Percentiles rank a stretch among this genome's conserved stretches.
Conservation (phyloP, 2,329 filamentous ascomycete species). For the Arthrobotrys megalospora region DNA sequence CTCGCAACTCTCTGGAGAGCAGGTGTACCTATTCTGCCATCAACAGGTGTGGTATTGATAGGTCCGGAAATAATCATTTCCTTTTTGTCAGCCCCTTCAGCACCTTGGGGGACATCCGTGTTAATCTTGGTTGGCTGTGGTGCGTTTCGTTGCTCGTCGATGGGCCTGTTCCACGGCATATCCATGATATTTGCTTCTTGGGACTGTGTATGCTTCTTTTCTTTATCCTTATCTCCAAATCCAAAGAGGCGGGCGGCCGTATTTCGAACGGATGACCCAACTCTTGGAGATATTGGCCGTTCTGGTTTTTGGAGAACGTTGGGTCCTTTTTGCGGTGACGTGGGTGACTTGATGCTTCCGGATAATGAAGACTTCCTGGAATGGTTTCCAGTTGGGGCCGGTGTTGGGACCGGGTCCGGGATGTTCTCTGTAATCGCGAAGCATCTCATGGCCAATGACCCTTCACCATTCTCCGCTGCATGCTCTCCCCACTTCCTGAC, state of each 20-base stretch:
- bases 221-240: slow-evolving; percentile 56
- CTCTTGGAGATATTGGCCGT: slow-evolving; percentile 53
- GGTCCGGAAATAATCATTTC: slow-evolving; percentile 60
- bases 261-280: slow-evolving; percentile 52
- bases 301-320: slow-evolving; percentile 51
- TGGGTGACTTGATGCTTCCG: slow-evolving; percentile 56
- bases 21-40: slow-evolving; percentile 56
- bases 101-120: slow-evolving; percentile 1
- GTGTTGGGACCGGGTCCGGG: slow-evolving; percentile 42
- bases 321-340: slow-evolving; percentile 48
- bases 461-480: slow-evolving; percentile 87
- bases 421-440: slow-evolving; percentile 57
- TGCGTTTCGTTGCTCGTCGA: slow-evolving; percentile 41
- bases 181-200: slow-evolving; percentile 60
- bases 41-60: slow-evolving; percentile 57
- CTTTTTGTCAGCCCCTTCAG: slow-evolving; percentile 44
- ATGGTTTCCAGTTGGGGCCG: slow-evolving; percentile 44
- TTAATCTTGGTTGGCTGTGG: slow-evolving; percentile 21
- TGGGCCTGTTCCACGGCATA: slow-evolving; percentile 59
- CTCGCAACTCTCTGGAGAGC: slow-evolving; percentile 54
- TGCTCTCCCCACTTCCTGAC: slow-evolving; percentile 96
- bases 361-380: slow-evolving; percentile 57
- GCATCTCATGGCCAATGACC: slow-evolving; percentile 78
- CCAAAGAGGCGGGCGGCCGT: slow-evolving; percentile 56
- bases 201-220: slow-evolving; percentile 41